Evolutionary conservation across 2,329 filamentous ascomycete species (phyloP).

Genomic region (Anisogramma anomala): DNA sequence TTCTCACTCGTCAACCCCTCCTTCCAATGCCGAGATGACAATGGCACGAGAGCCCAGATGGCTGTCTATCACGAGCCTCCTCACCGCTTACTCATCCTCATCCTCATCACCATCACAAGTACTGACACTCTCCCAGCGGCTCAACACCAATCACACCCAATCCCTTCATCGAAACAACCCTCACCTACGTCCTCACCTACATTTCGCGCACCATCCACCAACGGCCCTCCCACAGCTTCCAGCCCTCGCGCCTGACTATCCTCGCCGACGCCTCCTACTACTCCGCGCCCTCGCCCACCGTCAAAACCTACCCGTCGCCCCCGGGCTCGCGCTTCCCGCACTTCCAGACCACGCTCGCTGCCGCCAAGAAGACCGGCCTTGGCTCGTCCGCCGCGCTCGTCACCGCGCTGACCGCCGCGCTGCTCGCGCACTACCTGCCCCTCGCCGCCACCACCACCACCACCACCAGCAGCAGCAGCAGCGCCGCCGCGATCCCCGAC

Average conservation of each 20-base stretch:
- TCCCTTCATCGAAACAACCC: slow-evolving; percentile 82
- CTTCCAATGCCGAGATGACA: too few species aligned
- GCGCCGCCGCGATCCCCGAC: too few species aligned
- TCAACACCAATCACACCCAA: slow-evolving; percentile 45
- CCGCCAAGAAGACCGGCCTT: slow-evolving; percentile 89
- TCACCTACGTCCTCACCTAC: slow-evolving; percentile 81
- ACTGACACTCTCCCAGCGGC: slow-evolving; percentile 26
- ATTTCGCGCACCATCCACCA: slow-evolving; percentile 38
- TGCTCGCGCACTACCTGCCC: slow-evolving; percentile 66
- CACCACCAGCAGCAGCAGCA: slow-evolving; percentile 55
- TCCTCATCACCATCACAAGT: not conserved
- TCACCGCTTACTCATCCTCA: not conserved
- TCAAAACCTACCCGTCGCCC: slow-evolving; percentile 13
- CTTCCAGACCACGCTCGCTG: slow-evolving; percentile 62
- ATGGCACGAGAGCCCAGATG: not conserved
- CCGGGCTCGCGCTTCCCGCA: slow-evolving; percentile 51
- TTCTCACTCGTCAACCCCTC: not conserved
- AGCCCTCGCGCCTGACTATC: slow-evolving; percentile 66
- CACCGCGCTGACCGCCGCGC: slow-evolving; percentile 67
- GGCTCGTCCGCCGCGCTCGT: slow-evolving; percentile 92
- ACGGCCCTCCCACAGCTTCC: slow-evolving; percentile 39
- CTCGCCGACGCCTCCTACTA: slow-evolving; percentile 96
- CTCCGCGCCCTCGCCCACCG: slow-evolving; percentile 47
- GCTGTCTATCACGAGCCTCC: too few species aligned
- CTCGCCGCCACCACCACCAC: slow-evolving; percentile 39